Evolutionary conservation across 139 green algal genomes (phyloP).

Genomic region (Chlorella sp.): DNA sequence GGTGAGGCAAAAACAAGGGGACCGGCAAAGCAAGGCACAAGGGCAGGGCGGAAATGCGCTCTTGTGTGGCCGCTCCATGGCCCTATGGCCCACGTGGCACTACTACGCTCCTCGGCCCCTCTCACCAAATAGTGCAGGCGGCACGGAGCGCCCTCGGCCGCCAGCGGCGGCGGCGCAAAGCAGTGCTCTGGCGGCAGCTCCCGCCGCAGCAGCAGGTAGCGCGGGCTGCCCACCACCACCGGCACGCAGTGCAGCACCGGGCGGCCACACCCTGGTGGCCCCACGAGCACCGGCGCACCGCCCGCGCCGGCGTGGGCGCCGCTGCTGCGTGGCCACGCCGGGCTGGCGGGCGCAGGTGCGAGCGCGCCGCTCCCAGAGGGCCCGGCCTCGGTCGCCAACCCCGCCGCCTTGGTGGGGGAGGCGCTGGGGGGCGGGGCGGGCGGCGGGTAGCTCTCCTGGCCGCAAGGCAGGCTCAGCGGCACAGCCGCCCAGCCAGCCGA

Average conservation of each 20-base stretch:
- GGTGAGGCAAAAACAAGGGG: no score
- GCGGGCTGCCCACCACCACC: slow-evolving; percentile 59
- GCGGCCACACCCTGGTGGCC: no score
- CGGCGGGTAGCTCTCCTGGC: background rate
- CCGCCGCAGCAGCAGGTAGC: slow-evolving; percentile 57
- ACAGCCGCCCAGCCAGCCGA: slow-evolving; percentile 65
- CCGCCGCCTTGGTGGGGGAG: background rate
- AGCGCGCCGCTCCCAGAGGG: background rate
- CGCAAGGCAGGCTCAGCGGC: slow-evolving; percentile 49
- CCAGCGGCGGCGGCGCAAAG: slow-evolving; percentile 8
- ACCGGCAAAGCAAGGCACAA: no score
- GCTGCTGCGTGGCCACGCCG: background rate
- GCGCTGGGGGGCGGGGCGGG: background rate
- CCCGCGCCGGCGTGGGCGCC: background rate
- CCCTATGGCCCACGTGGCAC: background rate
- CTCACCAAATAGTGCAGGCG: slow-evolving; percentile 17
- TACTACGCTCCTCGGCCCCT: background rate
- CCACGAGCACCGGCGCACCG: background rate
- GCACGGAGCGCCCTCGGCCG: slow-evolving; percentile 13
- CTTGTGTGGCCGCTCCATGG: background rate
- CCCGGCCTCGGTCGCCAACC: background rate
- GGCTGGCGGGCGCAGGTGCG: background rate
- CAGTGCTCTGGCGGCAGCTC: background rate
- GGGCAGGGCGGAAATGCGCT: background rate
- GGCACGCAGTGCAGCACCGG: slow-evolving; percentile 33